Conservation (phyloP, 768 basidiomycete genomes). For the Kwoniella bestiolae region DNA sequence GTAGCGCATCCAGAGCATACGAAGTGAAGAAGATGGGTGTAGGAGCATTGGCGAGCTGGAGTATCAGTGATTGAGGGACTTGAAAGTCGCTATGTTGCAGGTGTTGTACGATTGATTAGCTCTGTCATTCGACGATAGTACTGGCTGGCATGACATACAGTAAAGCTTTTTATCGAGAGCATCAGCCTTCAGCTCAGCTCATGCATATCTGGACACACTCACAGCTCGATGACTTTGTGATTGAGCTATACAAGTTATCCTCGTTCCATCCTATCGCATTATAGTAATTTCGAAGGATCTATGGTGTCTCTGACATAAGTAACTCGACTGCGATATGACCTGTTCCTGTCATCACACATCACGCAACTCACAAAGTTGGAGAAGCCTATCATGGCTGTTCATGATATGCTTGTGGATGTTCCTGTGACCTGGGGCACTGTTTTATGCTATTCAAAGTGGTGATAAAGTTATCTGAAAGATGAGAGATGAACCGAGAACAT, state of each 20-base stretch:
- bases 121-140: neutral
- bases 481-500: neutral
- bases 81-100: slow-evolving; percentile 80
- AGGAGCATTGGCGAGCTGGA: slow-evolving; percentile 75
- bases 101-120: neutral
- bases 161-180: neutral
- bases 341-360: neutral
- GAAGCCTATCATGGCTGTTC: slow-evolving; percentile 24
- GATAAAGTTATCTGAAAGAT: neutral
- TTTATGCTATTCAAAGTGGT: neutral
- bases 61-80: slow-evolving; percentile 79
- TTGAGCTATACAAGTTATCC: slow-evolving; percentile 87
- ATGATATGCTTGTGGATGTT: slow-evolving; percentile 10
- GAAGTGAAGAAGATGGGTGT: slow-evolving; percentile 86
- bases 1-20: slow-evolving; percentile 90
- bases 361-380: slow-evolving; percentile 15
- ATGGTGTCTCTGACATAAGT: slow-evolving; percentile 9
- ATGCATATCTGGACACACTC: slow-evolving; percentile 19
- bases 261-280: slow-evolving; percentile 95
- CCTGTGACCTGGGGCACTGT: neutral
- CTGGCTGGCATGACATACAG: no score
- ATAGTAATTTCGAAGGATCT: slow-evolving; percentile 81
- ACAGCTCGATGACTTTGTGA: slow-evolving; percentile 90
- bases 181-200: neutral
- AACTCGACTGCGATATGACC: neutral